Evolutionary conservation across 2,329 filamentous ascomycete species (phyloP), one percentile per base, ranked within the genome.

Genomic region (Botrytis deweyae): DNA sequence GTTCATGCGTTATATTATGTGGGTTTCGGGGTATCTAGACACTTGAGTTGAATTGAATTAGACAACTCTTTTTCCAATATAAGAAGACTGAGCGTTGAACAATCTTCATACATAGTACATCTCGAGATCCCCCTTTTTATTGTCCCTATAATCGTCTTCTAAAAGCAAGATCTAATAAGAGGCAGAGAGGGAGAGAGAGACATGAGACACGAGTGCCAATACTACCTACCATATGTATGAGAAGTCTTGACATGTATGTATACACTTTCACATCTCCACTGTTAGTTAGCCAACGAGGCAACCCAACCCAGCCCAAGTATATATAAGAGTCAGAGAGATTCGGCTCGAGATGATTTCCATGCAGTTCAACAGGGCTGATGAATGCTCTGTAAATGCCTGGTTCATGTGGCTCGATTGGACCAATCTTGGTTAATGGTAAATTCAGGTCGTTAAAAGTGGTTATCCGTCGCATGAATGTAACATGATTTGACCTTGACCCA

Each of bases 381-480:
- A 62, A n/a, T 40, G 18, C 14, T 58, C 52, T 58, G 52, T 12
- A n/a, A 18, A 62, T 62, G 59, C 22, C 25, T 62, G 36, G 36
- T 62, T 25, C 10, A 25, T 14, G 20, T 38, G 38, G 20, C 59
- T 62, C 9, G 36, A 63, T 29, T 42, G 61, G 49, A 52, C 12
- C 49, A 52, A 63, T 42, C n/a, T 55, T 55, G 61, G 25, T 42
- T 20, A 18, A 42, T 42, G 61, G 61, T 42, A 20, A 36, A 67
- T 52, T 52, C 44, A 52, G 52, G 6, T 55, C n/a, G 52, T 16
- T 38, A 25, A 20, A 33, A 42, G 64, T 46, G 55, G 44, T 63
- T 63, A 42, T n/a, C 33, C 40, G 42, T 73, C 33, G 52, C 64
- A 62, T 62, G 55, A 70, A 62, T 63, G 59, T 63, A 73, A 73